Conservation (phyloP, 257 asterid species). For the Primulina huaijiensis region DNA sequence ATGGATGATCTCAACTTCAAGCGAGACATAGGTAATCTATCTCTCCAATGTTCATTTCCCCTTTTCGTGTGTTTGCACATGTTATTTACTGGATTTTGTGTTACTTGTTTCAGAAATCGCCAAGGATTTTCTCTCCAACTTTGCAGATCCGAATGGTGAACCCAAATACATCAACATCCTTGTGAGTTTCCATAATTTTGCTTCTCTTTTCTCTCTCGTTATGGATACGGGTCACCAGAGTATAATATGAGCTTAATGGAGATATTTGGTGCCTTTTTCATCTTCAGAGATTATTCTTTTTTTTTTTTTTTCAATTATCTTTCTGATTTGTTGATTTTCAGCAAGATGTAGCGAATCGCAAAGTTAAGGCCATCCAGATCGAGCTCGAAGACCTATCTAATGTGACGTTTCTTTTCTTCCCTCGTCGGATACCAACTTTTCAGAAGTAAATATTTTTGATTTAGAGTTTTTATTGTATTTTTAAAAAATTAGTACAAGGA, state of each 20-base stretch:
- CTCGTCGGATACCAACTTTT: neutral
- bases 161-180: constrained; percentile 71
- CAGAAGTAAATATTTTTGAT: constrained; percentile 3
- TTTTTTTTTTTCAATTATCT: neutral
- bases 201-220: neutral
- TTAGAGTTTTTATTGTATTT: constrained; percentile 6
- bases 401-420: constrained; percentile 36
- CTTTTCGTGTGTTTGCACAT: constrained; percentile 1
- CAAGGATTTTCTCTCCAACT: constrained; percentile 68
- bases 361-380: constrained; percentile 67
- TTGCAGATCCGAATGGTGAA: constrained; percentile 66
- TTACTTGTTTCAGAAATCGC: constrained; percentile 48
- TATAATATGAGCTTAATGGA: neutral
- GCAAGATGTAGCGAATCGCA: constrained; percentile 97
- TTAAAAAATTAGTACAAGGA: constrained; percentile 56
- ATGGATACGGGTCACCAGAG: neutral
- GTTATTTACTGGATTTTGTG: neutral
- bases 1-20: constrained; percentile 62
- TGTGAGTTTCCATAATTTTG: constrained; percentile 38
- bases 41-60: neutral
- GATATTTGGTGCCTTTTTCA: neutral
- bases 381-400: constrained; percentile 79
- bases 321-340: constrained; percentile 27
- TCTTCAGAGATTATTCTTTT: neutral
- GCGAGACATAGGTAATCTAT: constrained; percentile 58